Evolutionary conservation across 2,329 filamentous ascomycete genomes (phyloP).

Genomic region (Fusarium protoensiforme): DNA sequence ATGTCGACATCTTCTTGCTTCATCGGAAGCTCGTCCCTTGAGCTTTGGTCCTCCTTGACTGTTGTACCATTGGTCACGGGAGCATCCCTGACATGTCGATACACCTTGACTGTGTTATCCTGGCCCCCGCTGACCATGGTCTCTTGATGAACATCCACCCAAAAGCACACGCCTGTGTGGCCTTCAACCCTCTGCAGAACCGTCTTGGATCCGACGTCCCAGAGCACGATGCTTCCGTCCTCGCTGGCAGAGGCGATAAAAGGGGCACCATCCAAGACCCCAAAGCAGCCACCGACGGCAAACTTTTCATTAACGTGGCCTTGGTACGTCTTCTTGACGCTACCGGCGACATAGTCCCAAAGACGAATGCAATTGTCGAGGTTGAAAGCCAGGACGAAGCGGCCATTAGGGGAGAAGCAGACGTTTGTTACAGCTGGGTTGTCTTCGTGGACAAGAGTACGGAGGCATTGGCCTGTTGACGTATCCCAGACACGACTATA

Average conservation of each 20-base stretch:
- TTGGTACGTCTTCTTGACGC: slow-evolving; percentile 96
- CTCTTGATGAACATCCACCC: slow-evolving; percentile 69
- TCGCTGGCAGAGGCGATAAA: slow-evolving; percentile 90
- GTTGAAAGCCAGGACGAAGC: slow-evolving; percentile 91
- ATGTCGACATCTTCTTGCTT: slow-evolving; percentile 54
- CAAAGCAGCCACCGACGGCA: slow-evolving; percentile 88
- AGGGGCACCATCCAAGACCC: slow-evolving; percentile 58
- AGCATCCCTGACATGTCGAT: slow-evolving; percentile 47
- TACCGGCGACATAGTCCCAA: slow-evolving; percentile 94
- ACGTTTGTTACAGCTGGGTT: slow-evolving; percentile 91
- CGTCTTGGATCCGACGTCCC: slow-evolving; percentile 90
- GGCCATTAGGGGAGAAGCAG: slow-evolving; percentile 93
- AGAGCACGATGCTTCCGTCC: slow-evolving; percentile 85
- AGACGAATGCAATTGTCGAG: slow-evolving; percentile 89
- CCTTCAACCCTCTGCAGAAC: slow-evolving; percentile 74
- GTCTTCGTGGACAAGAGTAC: slow-evolving; percentile 95
- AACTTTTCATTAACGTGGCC: slow-evolving; percentile 88
- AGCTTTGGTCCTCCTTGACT: slow-evolving; percentile 52
- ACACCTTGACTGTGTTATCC: slow-evolving; percentile 64
- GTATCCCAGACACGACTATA: slow-evolving; percentile 91
- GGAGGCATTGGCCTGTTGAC: slow-evolving; percentile 91
- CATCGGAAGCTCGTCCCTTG: slow-evolving; percentile 64
- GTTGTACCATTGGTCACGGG: slow-evolving; percentile 31
- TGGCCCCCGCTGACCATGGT: slow-evolving; percentile 69
- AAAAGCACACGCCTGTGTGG: slow-evolving; percentile 70